These are phyloP conservation scores for Saposhnikovia divaricata DNA, from an alignment of 129 eudicot genomes.

Conservation along the genomic window DNA sequence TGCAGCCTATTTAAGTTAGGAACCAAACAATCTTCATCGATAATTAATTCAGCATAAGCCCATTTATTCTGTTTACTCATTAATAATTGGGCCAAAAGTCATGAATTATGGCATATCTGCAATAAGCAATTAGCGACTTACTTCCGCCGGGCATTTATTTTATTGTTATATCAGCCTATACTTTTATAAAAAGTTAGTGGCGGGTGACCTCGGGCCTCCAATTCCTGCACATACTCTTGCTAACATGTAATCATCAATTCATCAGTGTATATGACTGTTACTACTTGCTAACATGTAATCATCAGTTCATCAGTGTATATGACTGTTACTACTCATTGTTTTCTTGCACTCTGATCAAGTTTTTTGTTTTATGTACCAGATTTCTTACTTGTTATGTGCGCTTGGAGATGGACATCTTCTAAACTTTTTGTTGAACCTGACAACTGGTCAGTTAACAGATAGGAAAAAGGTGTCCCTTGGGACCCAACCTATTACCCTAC, in stretches of 20 bases:
- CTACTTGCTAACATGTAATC: neutral
- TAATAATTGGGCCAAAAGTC: neutral
- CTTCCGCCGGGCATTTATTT: neutral
- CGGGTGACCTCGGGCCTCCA: neutral
- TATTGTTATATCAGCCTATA: neutral
- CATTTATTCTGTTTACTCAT: neutral
- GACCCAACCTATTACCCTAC: conserved; percentile 79
- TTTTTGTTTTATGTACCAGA: conserved; percentile 33
- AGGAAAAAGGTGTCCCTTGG: conserved; percentile 94
- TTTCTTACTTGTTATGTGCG: conserved; percentile 88
- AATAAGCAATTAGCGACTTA: neutral
- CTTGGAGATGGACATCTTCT: conserved; percentile 98
- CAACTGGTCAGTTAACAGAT: conserved; percentile 61
- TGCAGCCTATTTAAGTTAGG: neutral
- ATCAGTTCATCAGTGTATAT: neutral
- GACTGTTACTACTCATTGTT: neutral
- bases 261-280: neutral
- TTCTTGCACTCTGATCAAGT: neutral
- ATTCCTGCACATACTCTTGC: neutral
- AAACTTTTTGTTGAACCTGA: conserved; percentile 65
- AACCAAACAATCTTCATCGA: neutral
- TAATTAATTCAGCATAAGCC: neutral
- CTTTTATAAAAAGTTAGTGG: neutral
- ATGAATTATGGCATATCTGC: neutral
- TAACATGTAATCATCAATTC: neutral